Conservation (phyloP, 805 yeast species). For the Wilhelminamyces savonicus region DNA sequence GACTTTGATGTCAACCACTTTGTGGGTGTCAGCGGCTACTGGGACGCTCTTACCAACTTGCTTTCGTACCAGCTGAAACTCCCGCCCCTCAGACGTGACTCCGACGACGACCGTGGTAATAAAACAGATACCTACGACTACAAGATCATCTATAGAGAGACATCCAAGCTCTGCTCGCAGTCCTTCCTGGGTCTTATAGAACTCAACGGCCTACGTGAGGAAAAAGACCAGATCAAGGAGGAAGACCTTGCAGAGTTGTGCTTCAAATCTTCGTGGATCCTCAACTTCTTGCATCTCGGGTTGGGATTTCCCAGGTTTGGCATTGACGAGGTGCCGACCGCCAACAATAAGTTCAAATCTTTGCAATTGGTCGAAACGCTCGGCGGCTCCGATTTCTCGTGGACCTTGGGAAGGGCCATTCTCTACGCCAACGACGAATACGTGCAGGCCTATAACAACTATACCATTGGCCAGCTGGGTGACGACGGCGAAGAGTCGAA, state of each 20-base stretch:
- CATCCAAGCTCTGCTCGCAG: conserved; percentile 43
- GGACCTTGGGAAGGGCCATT: conserved; percentile 59
- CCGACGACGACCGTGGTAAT: conserved; percentile 11
- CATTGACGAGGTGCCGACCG: conserved; percentile 23
- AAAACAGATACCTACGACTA: conserved; percentile 37
- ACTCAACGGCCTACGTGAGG: conserved; percentile 22
- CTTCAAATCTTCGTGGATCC: conserved; percentile 56
- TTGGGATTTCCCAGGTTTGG: conserved; percentile 53
- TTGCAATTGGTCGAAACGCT: conserved; percentile 39
- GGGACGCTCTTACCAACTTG: conserved; percentile 52
- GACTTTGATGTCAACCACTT: conserved; percentile 52
- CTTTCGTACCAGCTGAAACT: conserved; percentile 19
- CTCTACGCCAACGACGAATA: conserved; percentile 55
- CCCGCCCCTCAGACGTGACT: too few relatives aligned
- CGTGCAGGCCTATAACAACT: conserved; percentile 34
- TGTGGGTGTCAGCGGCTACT: conserved; percentile 62
- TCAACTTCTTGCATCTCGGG: conserved; percentile 53
- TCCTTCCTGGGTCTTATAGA: conserved; percentile 30
- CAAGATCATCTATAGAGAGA: conserved; percentile 34
- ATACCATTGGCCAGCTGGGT: conserved; percentile 9
- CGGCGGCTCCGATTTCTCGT: conserved; percentile 40
- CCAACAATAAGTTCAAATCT: conserved; percentile 20
- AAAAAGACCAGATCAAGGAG: conserved; percentile 24
- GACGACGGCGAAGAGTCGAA: conserved; percentile 7
- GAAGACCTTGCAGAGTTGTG: conserved; percentile 49